Conservation (phyloP, 1,139 yeast genomes). For the Suhomyces bolitotheri region DNA sequence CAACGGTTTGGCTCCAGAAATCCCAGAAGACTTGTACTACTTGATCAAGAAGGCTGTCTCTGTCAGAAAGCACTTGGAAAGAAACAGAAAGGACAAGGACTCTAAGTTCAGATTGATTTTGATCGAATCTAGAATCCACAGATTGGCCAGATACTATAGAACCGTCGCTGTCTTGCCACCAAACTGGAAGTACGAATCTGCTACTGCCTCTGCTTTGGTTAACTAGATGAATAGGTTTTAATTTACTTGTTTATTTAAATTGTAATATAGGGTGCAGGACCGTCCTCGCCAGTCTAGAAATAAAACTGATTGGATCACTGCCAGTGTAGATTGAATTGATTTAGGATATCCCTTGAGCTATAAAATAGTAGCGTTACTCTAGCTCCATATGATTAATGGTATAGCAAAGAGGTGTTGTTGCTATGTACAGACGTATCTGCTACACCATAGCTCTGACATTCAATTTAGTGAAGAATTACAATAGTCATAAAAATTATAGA, state of each 20-base stretch:
- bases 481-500: too few species aligned
- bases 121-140: constrained; percentile 99
- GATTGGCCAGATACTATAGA: constrained; percentile 99
- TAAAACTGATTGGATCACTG: too few species aligned
- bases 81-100: constrained; percentile 99
- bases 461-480: too few species aligned
- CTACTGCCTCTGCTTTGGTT: constrained; percentile 99
- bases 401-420: too few species aligned
- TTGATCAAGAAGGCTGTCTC: constrained; percentile 99
- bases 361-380: too few species aligned
- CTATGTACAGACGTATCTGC: too few species aligned
- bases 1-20: constrained; percentile 99
- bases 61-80: constrained; percentile 99
- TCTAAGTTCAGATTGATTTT: constrained; percentile 99
- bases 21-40: constrained; percentile 99
- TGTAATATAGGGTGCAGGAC: constrained; percentile 6
- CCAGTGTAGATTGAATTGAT: too few species aligned
- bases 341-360: too few species aligned
- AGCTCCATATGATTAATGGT: too few species aligned
- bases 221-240: constrained; percentile 54
- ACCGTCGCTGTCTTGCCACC: constrained; percentile 98
- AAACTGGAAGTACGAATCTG: constrained; percentile 99
- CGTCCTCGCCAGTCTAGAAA: too few species aligned
- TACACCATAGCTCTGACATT: too few species aligned
- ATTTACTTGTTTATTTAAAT: constrained; percentile 5